Evolutionary conservation across 116 monocot genomes (phyloP).

Genomic region (Thalassia testudinum): DNA sequence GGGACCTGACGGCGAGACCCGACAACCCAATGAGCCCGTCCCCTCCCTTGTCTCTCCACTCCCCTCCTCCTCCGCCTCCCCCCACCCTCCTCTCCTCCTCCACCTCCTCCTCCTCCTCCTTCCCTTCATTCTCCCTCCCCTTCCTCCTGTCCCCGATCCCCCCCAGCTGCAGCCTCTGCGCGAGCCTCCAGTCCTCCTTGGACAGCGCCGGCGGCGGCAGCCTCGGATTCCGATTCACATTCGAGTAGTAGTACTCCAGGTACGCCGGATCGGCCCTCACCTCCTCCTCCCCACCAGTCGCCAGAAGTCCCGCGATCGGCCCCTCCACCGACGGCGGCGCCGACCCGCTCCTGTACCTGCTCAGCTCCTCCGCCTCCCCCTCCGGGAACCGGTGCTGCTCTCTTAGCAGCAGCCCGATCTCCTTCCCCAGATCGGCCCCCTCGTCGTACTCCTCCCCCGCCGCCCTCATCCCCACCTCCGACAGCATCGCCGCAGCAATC

Average conservation of each 20-base stretch:
- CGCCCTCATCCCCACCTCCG: slow-evolving; percentile 41
- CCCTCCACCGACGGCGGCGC: slow-evolving; percentile 86
- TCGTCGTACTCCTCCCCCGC: slow-evolving; percentile 23
- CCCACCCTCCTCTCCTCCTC: neutral
- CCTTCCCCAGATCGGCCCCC: slow-evolving; percentile 24
- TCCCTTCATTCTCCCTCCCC: neutral
- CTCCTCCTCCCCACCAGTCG: slow-evolving; percentile 20
- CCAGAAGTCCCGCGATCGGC: slow-evolving; percentile 38
- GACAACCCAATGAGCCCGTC: slow-evolving; percentile 51
- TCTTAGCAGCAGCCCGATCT: slow-evolving; percentile 25
- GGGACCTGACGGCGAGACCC: slow-evolving; percentile 4
- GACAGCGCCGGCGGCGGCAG: slow-evolving; percentile 54
- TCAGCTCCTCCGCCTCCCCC: slow-evolving; percentile 53
- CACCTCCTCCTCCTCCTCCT: slow-evolving; percentile 14
- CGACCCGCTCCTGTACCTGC: slow-evolving; percentile 62
- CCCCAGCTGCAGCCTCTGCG: slow-evolving; percentile 31
- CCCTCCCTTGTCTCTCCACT: slow-evolving; percentile 29
- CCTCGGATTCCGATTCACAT: slow-evolving; percentile 59
- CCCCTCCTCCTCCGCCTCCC: slow-evolving; percentile 3
- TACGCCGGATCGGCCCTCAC: slow-evolving; percentile 40
- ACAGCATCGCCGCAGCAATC: slow-evolving; percentile 16
- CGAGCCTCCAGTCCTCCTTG: slow-evolving; percentile 68
- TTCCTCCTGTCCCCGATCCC: slow-evolving; percentile 52
- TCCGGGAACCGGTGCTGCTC: slow-evolving; percentile 39
- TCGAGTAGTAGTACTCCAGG: slow-evolving; percentile 40